phyloP scores from a whole-genome alignment of 1,284 basidiomycete genomes.

The Trichosporon coremiiforme region DNA sequence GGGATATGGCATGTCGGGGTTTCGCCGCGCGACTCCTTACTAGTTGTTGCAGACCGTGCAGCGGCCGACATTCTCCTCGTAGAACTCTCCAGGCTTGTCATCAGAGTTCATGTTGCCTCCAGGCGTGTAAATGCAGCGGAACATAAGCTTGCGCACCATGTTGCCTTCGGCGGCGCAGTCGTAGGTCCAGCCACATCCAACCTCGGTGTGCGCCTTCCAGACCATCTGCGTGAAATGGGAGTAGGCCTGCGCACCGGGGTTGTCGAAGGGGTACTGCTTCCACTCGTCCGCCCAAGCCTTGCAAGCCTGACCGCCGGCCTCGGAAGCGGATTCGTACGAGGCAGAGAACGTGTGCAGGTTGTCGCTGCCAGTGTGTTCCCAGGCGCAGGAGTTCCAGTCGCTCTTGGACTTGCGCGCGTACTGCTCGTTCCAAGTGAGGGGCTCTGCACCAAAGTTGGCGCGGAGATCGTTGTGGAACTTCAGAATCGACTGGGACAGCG shows the following conservation, averaged over 20 bases:
- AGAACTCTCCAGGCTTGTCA: not conserved
- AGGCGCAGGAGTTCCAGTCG: not conserved
- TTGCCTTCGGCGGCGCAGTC: conserved; percentile 10
- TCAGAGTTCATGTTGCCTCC: not conserved
- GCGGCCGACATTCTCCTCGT: conserved; percentile 5
- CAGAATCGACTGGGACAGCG: conserved; percentile 20
- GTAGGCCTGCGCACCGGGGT: conserved; percentile 28
- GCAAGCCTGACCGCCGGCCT: not conserved
- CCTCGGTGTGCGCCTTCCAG: conserved; percentile 47
- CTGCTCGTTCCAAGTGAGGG: conserved; percentile 21
- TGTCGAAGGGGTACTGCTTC: conserved; percentile 32
- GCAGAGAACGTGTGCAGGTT: conserved; percentile 18
- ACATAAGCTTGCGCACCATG: conserved; percentile 4
- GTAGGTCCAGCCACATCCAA: conserved; percentile 44
- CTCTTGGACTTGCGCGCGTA: conserved; percentile 13
- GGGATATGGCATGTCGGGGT: too few species aligned
- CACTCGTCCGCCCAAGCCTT: conserved; percentile 26
- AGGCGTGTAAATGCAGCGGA: conserved; percentile 5
- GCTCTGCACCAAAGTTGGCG: conserved; percentile 21
- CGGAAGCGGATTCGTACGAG: not conserved
- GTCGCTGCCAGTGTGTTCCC: conserved; percentile 22
- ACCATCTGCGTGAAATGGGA: conserved; percentile 42
- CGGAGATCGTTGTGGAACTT: conserved; percentile 28
- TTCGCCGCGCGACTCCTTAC: not conserved
- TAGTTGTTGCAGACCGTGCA: conserved; percentile 5